Conservation (phyloP, 495 filamentous ascomycete genomes). For the Tricharina praecox region DNA sequence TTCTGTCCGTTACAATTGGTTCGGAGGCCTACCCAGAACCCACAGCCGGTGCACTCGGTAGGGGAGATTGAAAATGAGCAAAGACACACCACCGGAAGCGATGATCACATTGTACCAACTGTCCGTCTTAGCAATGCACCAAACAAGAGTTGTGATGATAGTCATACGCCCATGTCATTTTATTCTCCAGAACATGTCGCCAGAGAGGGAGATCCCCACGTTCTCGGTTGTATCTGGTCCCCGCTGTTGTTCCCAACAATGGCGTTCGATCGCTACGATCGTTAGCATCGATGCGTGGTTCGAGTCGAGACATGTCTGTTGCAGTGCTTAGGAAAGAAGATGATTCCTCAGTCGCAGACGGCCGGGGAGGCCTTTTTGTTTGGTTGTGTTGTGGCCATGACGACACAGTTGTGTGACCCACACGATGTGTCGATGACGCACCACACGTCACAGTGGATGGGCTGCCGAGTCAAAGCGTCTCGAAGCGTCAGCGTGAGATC, state of each 20-base stretch:
- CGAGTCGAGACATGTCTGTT: constrained; percentile 11
- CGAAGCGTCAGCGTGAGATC: too few relatives aligned
- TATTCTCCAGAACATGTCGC: constrained; percentile 24
- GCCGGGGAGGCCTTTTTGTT: too few relatives aligned
- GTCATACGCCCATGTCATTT: constrained; percentile 26
- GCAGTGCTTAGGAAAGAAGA: too few relatives aligned
- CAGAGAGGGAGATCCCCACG: constrained; percentile 8
- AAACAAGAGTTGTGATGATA: not conserved
- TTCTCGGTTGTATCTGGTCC: not conserved
- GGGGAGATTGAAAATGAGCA: constrained; percentile 19
- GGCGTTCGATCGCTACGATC: not conserved
- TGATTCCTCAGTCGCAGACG: too few relatives aligned
- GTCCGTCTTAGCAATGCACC: constrained; percentile 1
- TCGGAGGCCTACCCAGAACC: constrained; percentile 15
- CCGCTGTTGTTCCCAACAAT: not conserved
- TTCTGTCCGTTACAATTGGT: not conserved
- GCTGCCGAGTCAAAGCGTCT: too few relatives aligned
- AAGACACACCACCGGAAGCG: constrained; percentile 19
- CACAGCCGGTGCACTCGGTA: constrained; percentile 16
- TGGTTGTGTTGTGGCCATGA: not conserved
- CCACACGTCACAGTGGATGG: too few relatives aligned
- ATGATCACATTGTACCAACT: constrained; percentile 24
- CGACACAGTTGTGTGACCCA: too few relatives aligned
- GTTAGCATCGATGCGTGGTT: not conserved
- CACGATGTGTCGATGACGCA: too few relatives aligned